phyloP scores from a whole-genome alignment of 1,284 basidiomycete genomes.

The Moniliella sp. region DNA sequence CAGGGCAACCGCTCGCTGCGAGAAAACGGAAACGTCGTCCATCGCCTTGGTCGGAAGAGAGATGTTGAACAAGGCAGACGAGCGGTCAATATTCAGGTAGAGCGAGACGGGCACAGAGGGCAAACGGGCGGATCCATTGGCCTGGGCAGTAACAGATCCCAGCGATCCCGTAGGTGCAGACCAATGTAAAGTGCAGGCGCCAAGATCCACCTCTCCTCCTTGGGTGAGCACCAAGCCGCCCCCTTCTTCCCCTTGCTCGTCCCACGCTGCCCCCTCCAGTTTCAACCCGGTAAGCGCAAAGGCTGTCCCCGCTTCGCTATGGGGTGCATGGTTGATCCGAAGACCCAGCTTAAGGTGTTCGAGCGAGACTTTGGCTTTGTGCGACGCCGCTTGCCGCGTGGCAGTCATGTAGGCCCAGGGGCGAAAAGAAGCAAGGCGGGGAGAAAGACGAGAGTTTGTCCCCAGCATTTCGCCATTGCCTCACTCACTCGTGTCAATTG shows the following conservation, averaged over 20 bases:
- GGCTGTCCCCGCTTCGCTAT: constrained; percentile 42
- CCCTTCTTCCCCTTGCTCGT: too few relatives aligned
- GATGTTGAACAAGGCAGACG: constrained; percentile 66
- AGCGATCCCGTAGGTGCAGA: neutral
- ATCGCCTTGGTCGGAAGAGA: constrained; percentile 49
- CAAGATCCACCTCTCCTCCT: constrained; percentile 13
- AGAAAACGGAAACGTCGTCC: constrained; percentile 7
- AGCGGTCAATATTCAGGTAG: constrained; percentile 72
- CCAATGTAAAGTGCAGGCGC: constrained; percentile 16
- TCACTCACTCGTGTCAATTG: constrained; percentile 10
- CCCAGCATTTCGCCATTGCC: too few relatives aligned
- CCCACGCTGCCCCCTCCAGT: constrained; percentile 23
- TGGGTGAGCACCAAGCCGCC: constrained; percentile 9
- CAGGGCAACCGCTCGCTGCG: constrained; percentile 25
- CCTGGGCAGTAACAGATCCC: neutral
- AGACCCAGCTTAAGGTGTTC: constrained; percentile 21
- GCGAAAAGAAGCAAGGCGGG: constrained; percentile 21
- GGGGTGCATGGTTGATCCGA: constrained; percentile 4
- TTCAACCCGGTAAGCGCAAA: constrained; percentile 15
- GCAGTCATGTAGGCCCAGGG: constrained; percentile 29
- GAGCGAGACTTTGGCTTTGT: constrained; percentile 10
- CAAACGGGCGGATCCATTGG: neutral
- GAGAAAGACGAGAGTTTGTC: constrained; percentile 9
- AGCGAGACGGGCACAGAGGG: constrained; percentile 49
- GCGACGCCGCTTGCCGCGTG: constrained; percentile 24